These are phyloP conservation scores for Antitrichia curtipendula DNA, from an alignment of 225 moss, liverwort and hornwort species.

Conservation along the genomic window DNA sequence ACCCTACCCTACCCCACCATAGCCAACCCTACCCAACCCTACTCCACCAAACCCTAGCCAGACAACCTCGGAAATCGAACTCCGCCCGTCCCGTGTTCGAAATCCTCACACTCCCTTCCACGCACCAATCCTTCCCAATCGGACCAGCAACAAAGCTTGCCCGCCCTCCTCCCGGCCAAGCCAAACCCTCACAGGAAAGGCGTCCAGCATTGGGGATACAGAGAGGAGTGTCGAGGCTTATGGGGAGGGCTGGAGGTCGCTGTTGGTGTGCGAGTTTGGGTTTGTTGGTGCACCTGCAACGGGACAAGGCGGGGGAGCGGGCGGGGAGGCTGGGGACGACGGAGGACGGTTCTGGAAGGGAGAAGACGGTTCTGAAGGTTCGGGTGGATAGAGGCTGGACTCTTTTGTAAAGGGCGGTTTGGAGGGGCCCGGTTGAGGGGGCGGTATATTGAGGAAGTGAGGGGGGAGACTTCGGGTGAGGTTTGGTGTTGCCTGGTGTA, in stretches of 20 bases:
- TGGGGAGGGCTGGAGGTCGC: neutral
- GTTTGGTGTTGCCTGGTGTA: no score
- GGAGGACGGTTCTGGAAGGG: neutral
- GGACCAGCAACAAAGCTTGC: neutral
- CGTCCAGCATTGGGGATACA: neutral
- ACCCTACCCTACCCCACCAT: neutral
- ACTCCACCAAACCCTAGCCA: neutral
- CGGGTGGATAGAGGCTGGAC: no score
- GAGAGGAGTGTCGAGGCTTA: neutral
- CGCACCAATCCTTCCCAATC: neutral
- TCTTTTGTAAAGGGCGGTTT: neutral
- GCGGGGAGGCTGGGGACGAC: neutral
- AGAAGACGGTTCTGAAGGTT: neutral
- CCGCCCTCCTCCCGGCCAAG: neutral
- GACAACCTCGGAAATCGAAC: neutral
- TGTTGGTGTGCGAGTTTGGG: neutral
- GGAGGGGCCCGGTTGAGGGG: neutral
- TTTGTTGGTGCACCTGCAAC: slow-evolving; percentile 4
- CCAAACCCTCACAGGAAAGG: neutral
- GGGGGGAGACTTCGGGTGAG: neutral
- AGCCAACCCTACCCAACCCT: neutral
- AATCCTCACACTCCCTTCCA: neutral
- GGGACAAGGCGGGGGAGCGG: neutral
- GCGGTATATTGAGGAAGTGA: neutral
- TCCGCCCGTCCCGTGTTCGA: neutral